A percentile compares a stretch with the other conserved stretches of the same genome.
These are phyloP conservation scores for Linnemannia exigua DNA, from an alignment of 192 early-diverging fungal genomes.

Conservation along the genomic window DNA sequence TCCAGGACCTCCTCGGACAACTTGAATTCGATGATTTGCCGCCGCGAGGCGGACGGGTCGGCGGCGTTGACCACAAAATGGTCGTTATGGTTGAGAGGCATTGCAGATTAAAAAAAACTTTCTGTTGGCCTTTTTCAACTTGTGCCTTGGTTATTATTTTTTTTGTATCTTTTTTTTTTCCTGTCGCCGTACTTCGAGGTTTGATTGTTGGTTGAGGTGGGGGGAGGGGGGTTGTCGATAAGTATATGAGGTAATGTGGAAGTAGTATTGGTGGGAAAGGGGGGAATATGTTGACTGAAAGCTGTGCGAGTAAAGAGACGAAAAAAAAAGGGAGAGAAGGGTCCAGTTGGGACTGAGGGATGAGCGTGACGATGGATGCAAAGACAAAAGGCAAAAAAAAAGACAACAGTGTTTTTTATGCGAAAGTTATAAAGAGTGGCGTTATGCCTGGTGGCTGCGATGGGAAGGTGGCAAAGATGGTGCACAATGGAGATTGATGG, in stretches of 20 bases:
- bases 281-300: neutral
- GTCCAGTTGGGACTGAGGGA: neutral
- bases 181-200: conserved; percentile 95
- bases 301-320: neutral
- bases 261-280: neutral
- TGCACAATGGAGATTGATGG: neutral
- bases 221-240: neutral
- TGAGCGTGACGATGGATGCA: neutral
- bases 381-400: neutral
- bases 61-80: conserved; percentile 53
- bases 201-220: too few species aligned
- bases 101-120: conserved; percentile 80
- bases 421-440: neutral
- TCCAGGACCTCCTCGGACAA: conserved; percentile 55
- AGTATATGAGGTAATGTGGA: neutral
- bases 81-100: conserved; percentile 79
- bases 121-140: neutral
- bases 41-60: conserved; percentile 30
- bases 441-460: neutral
- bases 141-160: too few species aligned
- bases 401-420: neutral
- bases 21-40: conserved; percentile 55
- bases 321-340: neutral
- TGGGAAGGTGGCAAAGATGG: neutral
- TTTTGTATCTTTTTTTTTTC: conserved; percentile 88